phyloP scores from a whole-genome alignment of 163 green algal genomes.

The Scenedesmus sp. region DNA sequence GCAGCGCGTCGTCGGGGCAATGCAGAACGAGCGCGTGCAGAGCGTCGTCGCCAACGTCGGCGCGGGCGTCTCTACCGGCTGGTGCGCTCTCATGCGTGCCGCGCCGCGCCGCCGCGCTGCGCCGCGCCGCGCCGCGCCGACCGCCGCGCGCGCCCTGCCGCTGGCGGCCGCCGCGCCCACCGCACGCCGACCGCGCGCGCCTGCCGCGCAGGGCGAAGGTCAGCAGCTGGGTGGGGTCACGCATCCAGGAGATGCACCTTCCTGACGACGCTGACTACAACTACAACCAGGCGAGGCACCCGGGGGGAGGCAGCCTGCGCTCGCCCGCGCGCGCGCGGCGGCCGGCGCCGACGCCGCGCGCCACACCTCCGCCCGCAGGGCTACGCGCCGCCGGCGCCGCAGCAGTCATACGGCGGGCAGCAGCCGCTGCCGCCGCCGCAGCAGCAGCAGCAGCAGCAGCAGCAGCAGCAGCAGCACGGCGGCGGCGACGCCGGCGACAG shows the following conservation, averaged over 20 bases:
- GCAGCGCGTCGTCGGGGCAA: constrained; percentile 7
- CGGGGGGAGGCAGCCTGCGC: neutral
- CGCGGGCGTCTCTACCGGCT: constrained; percentile 21
- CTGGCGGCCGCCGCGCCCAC: too few relatives aligned
- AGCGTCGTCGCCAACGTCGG: constrained; percentile 21
- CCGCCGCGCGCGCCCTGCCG: too few relatives aligned
- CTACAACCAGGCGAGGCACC: neutral
- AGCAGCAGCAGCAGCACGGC: constrained; percentile 9
- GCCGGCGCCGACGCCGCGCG: neutral
- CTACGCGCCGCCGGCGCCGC: neutral
- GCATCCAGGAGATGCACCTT: constrained; percentile 9
- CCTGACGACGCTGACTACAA: constrained; percentile 8
- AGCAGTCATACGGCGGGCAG: neutral
- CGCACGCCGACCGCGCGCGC: too few relatives aligned
- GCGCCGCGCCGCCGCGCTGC: neutral
- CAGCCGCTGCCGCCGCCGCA: neutral
- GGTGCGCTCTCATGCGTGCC: neutral
- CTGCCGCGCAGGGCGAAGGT: constrained; percentile 28
- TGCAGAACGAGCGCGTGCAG: constrained; percentile 32
- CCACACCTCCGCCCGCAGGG: neutral
- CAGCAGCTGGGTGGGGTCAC: constrained; percentile 11
- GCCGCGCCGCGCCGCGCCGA: neutral
- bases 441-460: neutral
- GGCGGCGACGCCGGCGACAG: constrained; percentile 4
- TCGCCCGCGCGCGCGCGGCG: neutral